Conservation (phyloP, 2,329 filamentous ascomycete genomes). For the Septoria petroselini region DNA sequence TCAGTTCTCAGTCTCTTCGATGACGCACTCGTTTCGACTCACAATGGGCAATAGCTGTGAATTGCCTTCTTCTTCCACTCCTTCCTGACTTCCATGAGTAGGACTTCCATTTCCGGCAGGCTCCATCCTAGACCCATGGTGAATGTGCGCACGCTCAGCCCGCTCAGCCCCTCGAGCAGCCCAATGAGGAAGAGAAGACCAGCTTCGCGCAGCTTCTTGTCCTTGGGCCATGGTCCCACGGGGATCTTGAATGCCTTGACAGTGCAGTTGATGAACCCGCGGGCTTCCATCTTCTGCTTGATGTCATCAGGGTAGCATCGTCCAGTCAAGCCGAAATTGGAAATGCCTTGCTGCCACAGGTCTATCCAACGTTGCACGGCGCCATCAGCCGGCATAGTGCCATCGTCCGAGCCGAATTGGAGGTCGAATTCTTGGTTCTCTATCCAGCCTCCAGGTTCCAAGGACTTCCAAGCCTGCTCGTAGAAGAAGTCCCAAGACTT, state of each 20-base stretch:
- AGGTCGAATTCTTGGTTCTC: conserved; percentile 42
- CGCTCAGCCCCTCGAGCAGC: conserved; percentile 30
- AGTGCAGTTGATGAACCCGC: conserved; percentile 37
- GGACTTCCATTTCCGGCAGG: conserved; percentile 32
- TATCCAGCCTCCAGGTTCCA: conserved; percentile 40
- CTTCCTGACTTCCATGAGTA: conserved; percentile 30
- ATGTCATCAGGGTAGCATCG: conserved; percentile 33
- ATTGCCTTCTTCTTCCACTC: conserved; percentile 30
- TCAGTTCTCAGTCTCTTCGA: not conserved
- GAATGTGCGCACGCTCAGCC: conserved; percentile 30
- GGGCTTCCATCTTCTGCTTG: conserved; percentile 37
- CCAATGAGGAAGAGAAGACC: conserved; percentile 31
- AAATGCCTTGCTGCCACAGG: conserved; percentile 29
- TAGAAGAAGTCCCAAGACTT: conserved; percentile 33
- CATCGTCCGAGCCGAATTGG: conserved; percentile 30
- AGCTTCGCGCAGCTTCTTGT: conserved; percentile 28
- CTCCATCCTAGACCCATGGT: conserved; percentile 32
- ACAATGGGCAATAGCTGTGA: conserved; percentile 34
- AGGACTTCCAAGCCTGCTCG: conserved; percentile 26
- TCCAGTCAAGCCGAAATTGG: conserved; percentile 27
- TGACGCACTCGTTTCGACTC: conserved; percentile 4
- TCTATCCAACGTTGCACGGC: conserved; percentile 25
- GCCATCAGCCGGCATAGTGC: conserved; percentile 19
- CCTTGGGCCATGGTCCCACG: conserved; percentile 32
- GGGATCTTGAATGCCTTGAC: conserved; percentile 33